Conservation (phyloP, 768 basidiomycete species). For the Holtermanniella nyarrowii region DNA sequence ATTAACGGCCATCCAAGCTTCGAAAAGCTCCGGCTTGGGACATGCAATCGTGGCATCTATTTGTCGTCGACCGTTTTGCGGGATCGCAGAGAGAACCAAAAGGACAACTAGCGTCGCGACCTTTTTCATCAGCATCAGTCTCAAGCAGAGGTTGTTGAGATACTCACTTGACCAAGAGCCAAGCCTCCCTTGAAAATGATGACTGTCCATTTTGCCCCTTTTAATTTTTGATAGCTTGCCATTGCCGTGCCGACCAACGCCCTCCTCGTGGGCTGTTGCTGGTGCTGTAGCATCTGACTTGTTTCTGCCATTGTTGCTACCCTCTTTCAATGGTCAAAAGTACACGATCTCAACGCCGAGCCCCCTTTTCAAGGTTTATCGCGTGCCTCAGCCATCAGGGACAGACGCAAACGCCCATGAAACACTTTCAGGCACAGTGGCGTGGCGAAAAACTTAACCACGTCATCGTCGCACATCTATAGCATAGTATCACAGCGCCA, state of each 20-base stretch:
- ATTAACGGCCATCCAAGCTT: slow-evolving; percentile 28
- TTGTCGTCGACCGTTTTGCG: slow-evolving; percentile 11
- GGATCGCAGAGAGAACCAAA: slow-evolving; percentile 16
- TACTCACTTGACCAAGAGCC: slow-evolving; percentile 28
- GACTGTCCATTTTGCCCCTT: slow-evolving; percentile 21
- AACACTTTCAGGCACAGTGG: too few species aligned
- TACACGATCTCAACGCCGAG: too few species aligned
- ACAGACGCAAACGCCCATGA: too few species aligned
- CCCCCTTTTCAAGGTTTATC: too few species aligned
- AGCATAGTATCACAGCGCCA: background rate
- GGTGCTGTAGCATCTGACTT: too few species aligned
- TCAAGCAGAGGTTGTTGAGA: too few species aligned
- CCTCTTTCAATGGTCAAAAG: too few species aligned
- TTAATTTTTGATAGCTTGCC: slow-evolving; percentile 21
- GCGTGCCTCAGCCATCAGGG: too few species aligned
- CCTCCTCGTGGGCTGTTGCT: background rate
- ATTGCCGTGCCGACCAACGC: slow-evolving; percentile 14
- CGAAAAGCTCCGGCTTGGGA: slow-evolving; percentile 17
- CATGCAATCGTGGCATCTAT: slow-evolving; percentile 13
- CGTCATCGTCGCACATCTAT: too few species aligned
- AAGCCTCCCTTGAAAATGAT: slow-evolving; percentile 27
- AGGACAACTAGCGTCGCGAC: slow-evolving; percentile 18
- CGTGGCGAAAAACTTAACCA: too few species aligned
- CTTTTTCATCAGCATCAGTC: slow-evolving; percentile 4
- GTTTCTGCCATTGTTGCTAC: too few species aligned